Percentiles rank a stretch among this genome's conserved stretches.
phyloP scores from a whole-genome alignment of 1,284 basidiomycete species.

The Hymenochaete sp. region DNA sequence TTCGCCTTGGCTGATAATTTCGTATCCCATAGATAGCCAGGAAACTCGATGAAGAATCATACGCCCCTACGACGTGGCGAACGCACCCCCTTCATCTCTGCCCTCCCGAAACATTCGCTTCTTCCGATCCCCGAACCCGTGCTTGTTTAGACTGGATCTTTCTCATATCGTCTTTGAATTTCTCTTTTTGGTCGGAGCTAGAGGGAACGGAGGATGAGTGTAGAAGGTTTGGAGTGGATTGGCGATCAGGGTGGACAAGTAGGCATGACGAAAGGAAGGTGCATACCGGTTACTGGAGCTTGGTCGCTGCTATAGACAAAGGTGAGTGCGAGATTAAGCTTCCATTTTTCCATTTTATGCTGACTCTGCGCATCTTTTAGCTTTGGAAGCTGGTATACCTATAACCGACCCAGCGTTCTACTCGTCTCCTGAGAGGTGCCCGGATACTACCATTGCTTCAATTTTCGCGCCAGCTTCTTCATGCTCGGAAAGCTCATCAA shows the following conservation, averaged over 20 bases:
- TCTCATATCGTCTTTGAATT: slow-evolving; percentile 74
- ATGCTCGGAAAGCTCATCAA: slow-evolving; percentile 53
- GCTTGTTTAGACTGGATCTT: slow-evolving; percentile 74
- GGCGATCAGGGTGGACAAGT: slow-evolving; percentile 60
- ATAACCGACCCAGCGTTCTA: slow-evolving; percentile 73
- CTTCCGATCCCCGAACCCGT: slow-evolving; percentile 43
- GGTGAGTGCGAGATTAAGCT: slow-evolving; percentile 38
- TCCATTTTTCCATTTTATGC: background rate
- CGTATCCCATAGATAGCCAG: slow-evolving; percentile 41
- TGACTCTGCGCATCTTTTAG: slow-evolving; percentile 33
- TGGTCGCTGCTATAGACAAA: slow-evolving; percentile 68
- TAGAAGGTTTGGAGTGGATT: slow-evolving; percentile 64
- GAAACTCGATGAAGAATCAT: slow-evolving; percentile 50
- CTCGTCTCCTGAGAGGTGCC: slow-evolving; percentile 52
- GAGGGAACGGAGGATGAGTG: slow-evolving; percentile 32
- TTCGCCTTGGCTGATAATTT: background rate
- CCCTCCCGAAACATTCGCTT: slow-evolving; percentile 52
- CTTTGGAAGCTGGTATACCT: slow-evolving; percentile 56
- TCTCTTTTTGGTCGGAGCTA: slow-evolving; percentile 76
- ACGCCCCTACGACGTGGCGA: slow-evolving; percentile 70
- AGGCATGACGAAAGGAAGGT: slow-evolving; percentile 31
- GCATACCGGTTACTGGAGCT: slow-evolving; percentile 75
- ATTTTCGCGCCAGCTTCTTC: slow-evolving; percentile 55
- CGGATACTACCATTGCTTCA: slow-evolving; percentile 53
- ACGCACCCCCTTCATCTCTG: slow-evolving; percentile 67